These are phyloP conservation scores for Mycena albidolilacea DNA, from an alignment of 768 basidiomycete species.

Conservation along the genomic window DNA sequence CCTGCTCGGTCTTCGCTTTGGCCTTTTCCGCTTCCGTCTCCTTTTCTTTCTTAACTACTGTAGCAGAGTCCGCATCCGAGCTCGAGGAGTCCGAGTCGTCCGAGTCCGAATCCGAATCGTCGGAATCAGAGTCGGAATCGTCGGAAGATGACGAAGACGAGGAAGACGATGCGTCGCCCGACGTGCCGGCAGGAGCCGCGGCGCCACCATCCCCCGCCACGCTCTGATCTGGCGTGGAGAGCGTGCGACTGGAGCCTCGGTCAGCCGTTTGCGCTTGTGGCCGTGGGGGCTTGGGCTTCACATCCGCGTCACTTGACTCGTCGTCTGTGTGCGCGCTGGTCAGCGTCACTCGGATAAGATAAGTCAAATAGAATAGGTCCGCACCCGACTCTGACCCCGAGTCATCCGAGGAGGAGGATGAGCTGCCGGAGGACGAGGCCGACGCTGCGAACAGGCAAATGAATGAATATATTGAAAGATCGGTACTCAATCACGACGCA, in stretches of 20 bases:
- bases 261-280: constrained; percentile 20
- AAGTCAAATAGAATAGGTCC: background rate
- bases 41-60: constrained; percentile 32
- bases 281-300: no score
- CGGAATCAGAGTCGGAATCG: constrained; percentile 38
- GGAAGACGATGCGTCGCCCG: constrained; percentile 16
- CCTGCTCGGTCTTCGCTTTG: constrained; percentile 2
- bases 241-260: constrained; percentile 58
- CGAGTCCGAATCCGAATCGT: constrained; percentile 36
- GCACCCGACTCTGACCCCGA: constrained; percentile 51
- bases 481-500: background rate
- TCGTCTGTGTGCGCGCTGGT: constrained; percentile 46
- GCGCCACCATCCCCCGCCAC: background rate
- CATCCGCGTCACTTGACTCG: constrained; percentile 52
- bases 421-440: constrained; percentile 38
- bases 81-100: constrained; percentile 35
- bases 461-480: background rate
- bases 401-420: constrained; percentile 49
- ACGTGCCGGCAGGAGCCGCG: background rate
- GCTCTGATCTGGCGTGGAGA: constrained; percentile 40
- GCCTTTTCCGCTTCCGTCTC: no score
- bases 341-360: constrained; percentile 23
- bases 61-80: constrained; percentile 32
- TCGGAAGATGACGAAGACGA: background rate
- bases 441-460: background rate